Conservation (phyloP, 2,329 filamentous ascomycete genomes). For the Fusarium sp. region DNA sequence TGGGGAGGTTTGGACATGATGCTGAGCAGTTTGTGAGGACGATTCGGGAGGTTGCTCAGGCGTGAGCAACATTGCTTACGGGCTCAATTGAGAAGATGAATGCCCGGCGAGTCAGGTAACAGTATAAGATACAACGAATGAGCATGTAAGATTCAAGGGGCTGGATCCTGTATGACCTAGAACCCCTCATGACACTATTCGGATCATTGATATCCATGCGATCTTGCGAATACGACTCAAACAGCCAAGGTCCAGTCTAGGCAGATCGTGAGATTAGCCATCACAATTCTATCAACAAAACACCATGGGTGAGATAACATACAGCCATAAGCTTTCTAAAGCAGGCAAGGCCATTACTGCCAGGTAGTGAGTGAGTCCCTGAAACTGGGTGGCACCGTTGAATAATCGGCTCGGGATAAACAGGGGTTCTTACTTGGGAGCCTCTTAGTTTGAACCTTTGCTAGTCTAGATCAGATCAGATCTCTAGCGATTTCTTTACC, state of each 20-base stretch:
- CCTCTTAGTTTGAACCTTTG: slow-evolving; percentile 3
- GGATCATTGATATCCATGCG: not conserved
- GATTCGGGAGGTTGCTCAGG: slow-evolving; percentile 72
- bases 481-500: not conserved
- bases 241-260: not conserved
- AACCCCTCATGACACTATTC: not conserved
- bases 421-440: not conserved
- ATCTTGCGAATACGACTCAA: not conserved
- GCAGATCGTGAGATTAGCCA: not conserved
- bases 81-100: too few relatives aligned
- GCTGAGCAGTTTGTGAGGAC: slow-evolving; percentile 75
- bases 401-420: not conserved
- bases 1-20: slow-evolving; percentile 84
- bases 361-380: not conserved
- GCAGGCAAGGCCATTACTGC: not conserved
- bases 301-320: too few relatives aligned
- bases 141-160: too few relatives aligned
- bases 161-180: not conserved
- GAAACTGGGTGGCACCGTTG: not conserved
- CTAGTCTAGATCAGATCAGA: slow-evolving; percentile 22
- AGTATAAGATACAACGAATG: too few relatives aligned
- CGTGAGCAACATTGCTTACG: slow-evolving; percentile 29
- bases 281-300: too few relatives aligned
- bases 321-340: not conserved
- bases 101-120: too few relatives aligned